These are phyloP conservation scores for Eutypella sp. DNA, from an alignment of 2,329 filamentous ascomycete species.

Conservation along the genomic window DNA sequence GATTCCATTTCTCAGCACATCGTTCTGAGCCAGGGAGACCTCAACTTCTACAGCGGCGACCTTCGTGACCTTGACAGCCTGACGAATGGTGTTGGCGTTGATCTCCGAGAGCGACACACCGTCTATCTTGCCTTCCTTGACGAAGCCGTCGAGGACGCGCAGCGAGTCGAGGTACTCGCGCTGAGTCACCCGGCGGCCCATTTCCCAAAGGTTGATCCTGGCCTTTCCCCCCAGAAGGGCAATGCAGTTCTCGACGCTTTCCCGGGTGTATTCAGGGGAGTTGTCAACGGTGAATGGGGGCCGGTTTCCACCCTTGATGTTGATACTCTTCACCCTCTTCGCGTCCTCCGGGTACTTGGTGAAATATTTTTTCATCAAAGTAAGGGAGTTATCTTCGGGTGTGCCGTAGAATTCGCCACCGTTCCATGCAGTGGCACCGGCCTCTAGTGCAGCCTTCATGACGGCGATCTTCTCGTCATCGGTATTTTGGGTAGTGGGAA, in stretches of 20 bases:
- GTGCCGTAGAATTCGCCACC: constrained; percentile 48
- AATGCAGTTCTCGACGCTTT: constrained; percentile 45
- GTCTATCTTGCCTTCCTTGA: constrained; percentile 30
- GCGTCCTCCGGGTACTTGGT: constrained; percentile 48
- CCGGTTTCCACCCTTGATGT: constrained; percentile 46
- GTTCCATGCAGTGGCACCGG: constrained; percentile 38
- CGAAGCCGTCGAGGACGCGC: constrained; percentile 21
- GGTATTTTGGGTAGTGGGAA: constrained; percentile 29
- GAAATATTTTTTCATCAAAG: constrained; percentile 48
- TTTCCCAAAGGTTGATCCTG: constrained; percentile 45
- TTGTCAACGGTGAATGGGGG: constrained; percentile 18
- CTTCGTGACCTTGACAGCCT: constrained; percentile 20
- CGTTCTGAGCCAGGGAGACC: constrained; percentile 26
- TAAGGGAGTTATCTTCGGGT: constrained; percentile 40
- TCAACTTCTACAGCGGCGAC: constrained; percentile 31
- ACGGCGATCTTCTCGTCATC: constrained; percentile 35
- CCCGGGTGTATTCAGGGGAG: constrained; percentile 38
- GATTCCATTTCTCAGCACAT: constrained; percentile 27
- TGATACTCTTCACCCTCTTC: constrained; percentile 44
- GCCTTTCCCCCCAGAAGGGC: constrained; percentile 31
- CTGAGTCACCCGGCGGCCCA: constrained; percentile 38
- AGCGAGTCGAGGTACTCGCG: constrained; percentile 26
- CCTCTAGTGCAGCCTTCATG: constrained; percentile 37
- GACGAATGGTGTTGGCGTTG: constrained; percentile 26
- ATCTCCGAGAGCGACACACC: constrained; percentile 29